Evolutionary conservation across 805 yeast genomes (phyloP), one percentile per base, ranked within the genome.

Genomic region (Vanderwaltozyma yarrowii): DNA sequence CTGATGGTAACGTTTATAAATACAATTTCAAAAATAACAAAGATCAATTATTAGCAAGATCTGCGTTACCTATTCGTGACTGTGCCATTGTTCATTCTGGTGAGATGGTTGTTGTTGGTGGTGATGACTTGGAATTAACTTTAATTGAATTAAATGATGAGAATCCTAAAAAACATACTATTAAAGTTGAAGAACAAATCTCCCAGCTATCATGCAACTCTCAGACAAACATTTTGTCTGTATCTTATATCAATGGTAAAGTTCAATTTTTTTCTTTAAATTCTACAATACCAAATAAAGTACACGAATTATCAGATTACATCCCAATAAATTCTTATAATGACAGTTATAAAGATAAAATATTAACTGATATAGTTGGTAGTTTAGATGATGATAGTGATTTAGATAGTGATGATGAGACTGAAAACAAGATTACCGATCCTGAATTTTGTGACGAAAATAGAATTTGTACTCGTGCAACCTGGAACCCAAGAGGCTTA

Each of bases 401-500:
- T 36, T 66, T 59, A 24, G 78, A 71, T 32, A 67, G 68, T 34
- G 70, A 65, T 3, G 70, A 64, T 20, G 49, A 44, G 17, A 56
- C 50, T 28, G 60, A 56, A n/a, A 21, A 7, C 62, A 57, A 13
- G 52, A 52, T 60, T 13, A 50, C 44, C 1, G 67, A 61, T 43
- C 48, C 57, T 9, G 60, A 57, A 33, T 52, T 50, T 28, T 45
- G 52, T 24, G 58, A 54, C 30, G 69, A 65, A 29, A 66, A 65
- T 49, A 58, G 72, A 31, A 53, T 72, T 1, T 61, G 78, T 19
- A 69, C 83, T 0, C 70, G 70, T 30, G 69, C 76, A 2, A 73
- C 71, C 27, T 86, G 95, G 95, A 73, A 76, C 40, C 73, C 80
- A 2, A 66, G 70, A 37, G 94, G 94, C 14, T 73, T 73, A 37